Evolutionary conservation across 768 basidiomycete species (phyloP).

Genomic region (Collybiopsis luxurians): DNA sequence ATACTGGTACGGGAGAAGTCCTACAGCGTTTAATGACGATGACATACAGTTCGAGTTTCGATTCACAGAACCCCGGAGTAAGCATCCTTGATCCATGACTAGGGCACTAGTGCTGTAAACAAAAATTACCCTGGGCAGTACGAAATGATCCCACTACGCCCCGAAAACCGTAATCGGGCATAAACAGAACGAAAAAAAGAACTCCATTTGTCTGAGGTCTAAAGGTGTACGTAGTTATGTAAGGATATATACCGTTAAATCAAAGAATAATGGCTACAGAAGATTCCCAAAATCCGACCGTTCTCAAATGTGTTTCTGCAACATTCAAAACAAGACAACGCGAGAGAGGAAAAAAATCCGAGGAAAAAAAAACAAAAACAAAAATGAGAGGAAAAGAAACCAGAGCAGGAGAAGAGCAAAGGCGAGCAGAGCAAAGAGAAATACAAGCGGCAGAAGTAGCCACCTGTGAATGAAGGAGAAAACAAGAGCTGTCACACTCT

Average conservation of each 20-base stretch:
- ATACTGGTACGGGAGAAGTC: too few relatives aligned
- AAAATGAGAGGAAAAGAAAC: too few relatives aligned
- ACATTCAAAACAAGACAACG: too few relatives aligned
- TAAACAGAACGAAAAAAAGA: too few relatives aligned
- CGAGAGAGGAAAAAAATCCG: conserved; percentile 1
- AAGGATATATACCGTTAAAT: conserved; percentile 7
- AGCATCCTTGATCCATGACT: too few relatives aligned
- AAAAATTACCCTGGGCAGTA: too few relatives aligned
- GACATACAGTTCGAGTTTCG: too few relatives aligned
- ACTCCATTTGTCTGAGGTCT: neutral
- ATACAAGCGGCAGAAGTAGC: conserved; percentile 4
- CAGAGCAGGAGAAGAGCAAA: conserved; percentile 14
- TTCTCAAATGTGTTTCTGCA: conserved; percentile 9
- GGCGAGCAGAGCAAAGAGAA: conserved; percentile 7
- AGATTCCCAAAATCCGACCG: conserved; percentile 5
- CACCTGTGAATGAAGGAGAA: conserved; percentile 9
- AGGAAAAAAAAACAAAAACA: conserved; percentile 18
- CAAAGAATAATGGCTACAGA: conserved; percentile 14
- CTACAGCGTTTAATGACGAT: too few relatives aligned
- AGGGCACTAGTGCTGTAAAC: too few relatives aligned
- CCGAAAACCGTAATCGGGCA: too few relatives aligned
- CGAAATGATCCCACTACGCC: too few relatives aligned
- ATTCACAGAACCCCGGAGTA: too few relatives aligned
- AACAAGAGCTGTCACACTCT: neutral
- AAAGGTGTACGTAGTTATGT: conserved; percentile 3